Base-by-base conservation (phyloP, 257 asterid species). In the Solanum piurae region DNA sequence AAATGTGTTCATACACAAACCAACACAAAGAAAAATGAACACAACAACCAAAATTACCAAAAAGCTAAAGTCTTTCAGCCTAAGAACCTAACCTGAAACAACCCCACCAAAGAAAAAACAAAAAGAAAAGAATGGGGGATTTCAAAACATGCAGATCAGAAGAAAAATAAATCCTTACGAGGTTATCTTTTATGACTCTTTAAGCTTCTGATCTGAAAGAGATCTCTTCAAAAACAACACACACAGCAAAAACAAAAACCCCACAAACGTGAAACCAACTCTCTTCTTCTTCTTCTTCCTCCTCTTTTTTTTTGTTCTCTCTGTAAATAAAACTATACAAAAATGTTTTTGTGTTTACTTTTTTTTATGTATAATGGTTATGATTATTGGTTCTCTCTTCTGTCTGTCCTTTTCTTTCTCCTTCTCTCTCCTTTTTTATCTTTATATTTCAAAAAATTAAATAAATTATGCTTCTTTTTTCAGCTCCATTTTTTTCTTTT, bases 181-280 rank as follows among this genome's bases (percentile, higher is more conserved):
- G 49, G 36, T 84, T 37, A 64, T 64, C 27, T 69, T 88, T 58
- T 55, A 14, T 58, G 42, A 31, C 68, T 25, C 58, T 83, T 49
- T 69, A 23, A 83, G 74, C 85, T 52, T 75, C 83, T 87, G 90
- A 88, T 88, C 90, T 86, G 90, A 84, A 18, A 82, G 69, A 82
- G 31, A 82, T 82, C 79, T 75, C 83, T 85, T 23, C 66, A 20
- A 74, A 46, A 83, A 66, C 87, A 83, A 85, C 85, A 86, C 87
- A 75, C 88, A 88, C 25, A 58, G 20, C 23, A 55, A 55, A 9
- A 55, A 55, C 2, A 55, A 7, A 82, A 49, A 82, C 25, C 44
- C 85, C 68, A 82, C 74, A 85, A 79, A 85, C 90, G 90, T 77
- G 88, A 86, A 42, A 83, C 71, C 87, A 77, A 86, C 90, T 58